Conservation (phyloP, 768 basidiomycete genomes). For the Phanerochaete carnosa region DNA sequence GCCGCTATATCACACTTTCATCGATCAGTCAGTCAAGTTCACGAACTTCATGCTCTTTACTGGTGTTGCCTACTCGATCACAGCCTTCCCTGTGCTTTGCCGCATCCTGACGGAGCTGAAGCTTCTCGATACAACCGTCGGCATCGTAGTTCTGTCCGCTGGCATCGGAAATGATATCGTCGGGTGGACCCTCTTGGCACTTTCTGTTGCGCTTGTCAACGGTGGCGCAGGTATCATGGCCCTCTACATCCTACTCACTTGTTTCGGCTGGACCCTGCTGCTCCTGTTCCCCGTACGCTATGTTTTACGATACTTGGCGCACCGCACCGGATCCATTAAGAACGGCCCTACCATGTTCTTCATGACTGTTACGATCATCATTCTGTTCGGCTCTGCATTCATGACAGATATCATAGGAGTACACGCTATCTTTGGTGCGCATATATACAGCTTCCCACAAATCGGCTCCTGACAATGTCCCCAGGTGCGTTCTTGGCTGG, state of each 20-base stretch:
- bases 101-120: constrained; percentile 89
- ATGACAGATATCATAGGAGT: constrained; percentile 93
- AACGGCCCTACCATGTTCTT: constrained; percentile 84
- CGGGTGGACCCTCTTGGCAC: constrained; percentile 79
- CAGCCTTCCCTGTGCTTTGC: constrained; percentile 83
- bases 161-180: constrained; percentile 86
- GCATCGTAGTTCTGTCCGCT: constrained; percentile 88
- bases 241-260: constrained; percentile 77
- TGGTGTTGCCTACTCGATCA: constrained; percentile 87
- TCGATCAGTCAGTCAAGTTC: constrained; percentile 64
- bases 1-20: constrained; percentile 74
- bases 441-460: neutral
- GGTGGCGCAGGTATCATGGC: constrained; percentile 81
- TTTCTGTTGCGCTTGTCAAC: constrained; percentile 91
- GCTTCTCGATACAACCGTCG: constrained; percentile 87
- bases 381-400: constrained; percentile 85
- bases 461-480: neutral
- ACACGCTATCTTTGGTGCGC: constrained; percentile 81
- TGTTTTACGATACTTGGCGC: constrained; percentile 68
- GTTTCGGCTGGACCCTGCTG: constrained; percentile 78
- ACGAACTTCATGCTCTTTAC: constrained; percentile 94
- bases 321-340: constrained; percentile 74
- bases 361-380: constrained; percentile 80
- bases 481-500: constrained; percentile 80
- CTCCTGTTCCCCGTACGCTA: constrained; percentile 65